A percentile compares a stretch with the other conserved stretches of the same genome.
These are phyloP conservation scores for Beauveria medogensis DNA, from an alignment of 2,329 filamentous ascomycete species.

Conservation along the genomic window DNA sequence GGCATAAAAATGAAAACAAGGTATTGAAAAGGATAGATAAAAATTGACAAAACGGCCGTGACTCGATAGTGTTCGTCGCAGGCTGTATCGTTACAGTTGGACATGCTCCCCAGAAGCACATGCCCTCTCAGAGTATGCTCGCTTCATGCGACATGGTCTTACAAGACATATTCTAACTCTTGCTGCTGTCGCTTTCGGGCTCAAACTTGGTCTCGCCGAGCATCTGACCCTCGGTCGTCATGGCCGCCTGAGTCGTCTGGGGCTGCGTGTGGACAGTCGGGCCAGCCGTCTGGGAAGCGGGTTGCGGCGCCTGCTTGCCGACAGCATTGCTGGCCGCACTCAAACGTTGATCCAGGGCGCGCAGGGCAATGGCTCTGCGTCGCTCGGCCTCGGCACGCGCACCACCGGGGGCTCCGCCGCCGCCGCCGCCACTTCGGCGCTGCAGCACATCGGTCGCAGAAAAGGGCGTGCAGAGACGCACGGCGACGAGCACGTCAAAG, in stretches of 20 bases:
- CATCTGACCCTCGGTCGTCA: constrained; percentile 43
- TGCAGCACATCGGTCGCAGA: constrained; percentile 59
- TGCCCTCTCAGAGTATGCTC: no score
- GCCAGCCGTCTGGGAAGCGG: constrained; percentile 36
- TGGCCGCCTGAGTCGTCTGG: constrained; percentile 47
- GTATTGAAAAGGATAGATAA: no score
- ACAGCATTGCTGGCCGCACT: constrained; percentile 63
- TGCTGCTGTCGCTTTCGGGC: constrained; percentile 37
- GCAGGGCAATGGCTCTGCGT: constrained; percentile 78
- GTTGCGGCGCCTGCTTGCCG: constrained; percentile 14
- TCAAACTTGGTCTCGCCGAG: constrained; percentile 64
- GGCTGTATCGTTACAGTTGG: no score
- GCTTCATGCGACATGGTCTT: no score
- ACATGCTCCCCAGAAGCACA: no score
- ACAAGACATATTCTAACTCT: constrained; percentile 16
- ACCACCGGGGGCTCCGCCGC: constrained; percentile 39
- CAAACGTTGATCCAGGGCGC: constrained; percentile 84
- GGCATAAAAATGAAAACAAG: no score
- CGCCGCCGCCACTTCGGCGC: constrained; percentile 33
- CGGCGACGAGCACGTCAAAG: constrained; percentile 64
- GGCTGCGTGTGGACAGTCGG: constrained; percentile 51
- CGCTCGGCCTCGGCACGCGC: constrained; percentile 89
- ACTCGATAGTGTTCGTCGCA: no score
- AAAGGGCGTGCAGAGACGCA: constrained; percentile 79
- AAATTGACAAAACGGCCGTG: no score